Conservation (phyloP, 768 basidiomycete genomes). For the Boletus bicolor region DNA sequence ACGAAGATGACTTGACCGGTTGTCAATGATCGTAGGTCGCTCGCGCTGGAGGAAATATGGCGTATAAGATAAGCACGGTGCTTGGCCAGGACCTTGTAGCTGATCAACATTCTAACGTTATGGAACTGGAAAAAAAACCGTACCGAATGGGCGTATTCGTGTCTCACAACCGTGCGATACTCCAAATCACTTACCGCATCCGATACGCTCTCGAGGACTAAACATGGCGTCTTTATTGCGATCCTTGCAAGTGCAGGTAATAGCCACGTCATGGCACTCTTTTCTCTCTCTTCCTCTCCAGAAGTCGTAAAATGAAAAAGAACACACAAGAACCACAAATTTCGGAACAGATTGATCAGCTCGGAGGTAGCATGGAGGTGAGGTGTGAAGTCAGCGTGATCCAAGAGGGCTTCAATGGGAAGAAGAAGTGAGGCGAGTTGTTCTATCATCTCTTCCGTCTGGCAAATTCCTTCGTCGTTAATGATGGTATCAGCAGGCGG, state of each 20-base stretch:
- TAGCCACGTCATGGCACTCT: slow-evolving; percentile 74
- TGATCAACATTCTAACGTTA: slow-evolving; percentile 2
- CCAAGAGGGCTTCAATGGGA: slow-evolving; percentile 85
- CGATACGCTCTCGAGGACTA: slow-evolving; percentile 77
- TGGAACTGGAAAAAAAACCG: slow-evolving; percentile 18
- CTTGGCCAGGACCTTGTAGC: slow-evolving; percentile 58
- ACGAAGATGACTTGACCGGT: slow-evolving; percentile 85
- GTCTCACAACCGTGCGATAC: slow-evolving; percentile 86
- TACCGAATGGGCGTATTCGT: slow-evolving; percentile 78
- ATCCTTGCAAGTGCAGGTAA: slow-evolving; percentile 73
- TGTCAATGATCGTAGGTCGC: slow-evolving; percentile 71
- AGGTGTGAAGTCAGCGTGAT: slow-evolving; percentile 65
- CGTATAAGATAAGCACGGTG: slow-evolving; percentile 64
- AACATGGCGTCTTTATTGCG: slow-evolving; percentile 79
- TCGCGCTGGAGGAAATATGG: slow-evolving; percentile 59
- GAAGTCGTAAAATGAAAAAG: slow-evolving; percentile 73
- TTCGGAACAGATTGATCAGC: slow-evolving; percentile 77
- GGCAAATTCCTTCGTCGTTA: slow-evolving; percentile 1
- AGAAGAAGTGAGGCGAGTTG: slow-evolving; percentile 85
- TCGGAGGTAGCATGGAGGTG: slow-evolving; percentile 52
- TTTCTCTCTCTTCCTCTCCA: slow-evolving; percentile 42
- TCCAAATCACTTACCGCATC: slow-evolving; percentile 88
- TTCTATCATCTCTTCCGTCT: slow-evolving; percentile 83
- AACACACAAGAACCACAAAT: slow-evolving; percentile 91
- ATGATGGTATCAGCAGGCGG: neutral